Conservation (phyloP, 2,329 filamentous ascomycete genomes). For the Fusarium praegraminearum region DNA sequence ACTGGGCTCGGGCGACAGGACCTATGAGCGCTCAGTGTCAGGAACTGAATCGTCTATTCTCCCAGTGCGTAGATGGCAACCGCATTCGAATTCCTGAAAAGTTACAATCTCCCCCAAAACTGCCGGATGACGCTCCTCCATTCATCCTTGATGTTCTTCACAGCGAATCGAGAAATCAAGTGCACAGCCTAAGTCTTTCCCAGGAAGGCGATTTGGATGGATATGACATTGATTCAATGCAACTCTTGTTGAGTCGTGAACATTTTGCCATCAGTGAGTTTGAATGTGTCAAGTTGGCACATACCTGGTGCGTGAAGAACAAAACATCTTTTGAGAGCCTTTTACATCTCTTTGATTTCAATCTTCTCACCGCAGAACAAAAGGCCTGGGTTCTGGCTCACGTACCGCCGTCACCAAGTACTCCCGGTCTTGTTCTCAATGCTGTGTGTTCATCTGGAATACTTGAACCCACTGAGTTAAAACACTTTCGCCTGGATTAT, state of each 20-base stretch:
- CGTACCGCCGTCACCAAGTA: rapidly evolving
- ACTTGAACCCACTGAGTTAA: not conserved
- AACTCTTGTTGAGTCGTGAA: not conserved
- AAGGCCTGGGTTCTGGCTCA: not conserved
- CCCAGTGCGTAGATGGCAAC: constrained; percentile 14
- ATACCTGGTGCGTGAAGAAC: not conserved
- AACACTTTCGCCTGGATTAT: not conserved
- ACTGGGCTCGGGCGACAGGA: not conserved
- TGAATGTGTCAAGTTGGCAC: not conserved
- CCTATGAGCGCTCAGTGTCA: constrained; percentile 10
- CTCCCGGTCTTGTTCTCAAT: not conserved
- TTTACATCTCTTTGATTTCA: constrained; percentile 3
- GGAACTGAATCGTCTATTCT: constrained; percentile 15
- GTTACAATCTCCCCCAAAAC: not conserved
- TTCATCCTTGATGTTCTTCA: constrained; percentile 12
- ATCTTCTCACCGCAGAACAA: not conserved
- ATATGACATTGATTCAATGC: not conserved
- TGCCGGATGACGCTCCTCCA: not conserved
- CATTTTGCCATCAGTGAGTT: not conserved
- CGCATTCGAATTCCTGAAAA: not conserved
- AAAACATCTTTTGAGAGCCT: not conserved
- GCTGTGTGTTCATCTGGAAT: not conserved
- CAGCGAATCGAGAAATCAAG: not conserved
- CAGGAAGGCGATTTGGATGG: not conserved
- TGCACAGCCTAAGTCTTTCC: not conserved